These are phyloP conservation scores for Hordeum marinum DNA, from an alignment of 176 grass and related monocot genomes.

Conservation along the genomic window DNA sequence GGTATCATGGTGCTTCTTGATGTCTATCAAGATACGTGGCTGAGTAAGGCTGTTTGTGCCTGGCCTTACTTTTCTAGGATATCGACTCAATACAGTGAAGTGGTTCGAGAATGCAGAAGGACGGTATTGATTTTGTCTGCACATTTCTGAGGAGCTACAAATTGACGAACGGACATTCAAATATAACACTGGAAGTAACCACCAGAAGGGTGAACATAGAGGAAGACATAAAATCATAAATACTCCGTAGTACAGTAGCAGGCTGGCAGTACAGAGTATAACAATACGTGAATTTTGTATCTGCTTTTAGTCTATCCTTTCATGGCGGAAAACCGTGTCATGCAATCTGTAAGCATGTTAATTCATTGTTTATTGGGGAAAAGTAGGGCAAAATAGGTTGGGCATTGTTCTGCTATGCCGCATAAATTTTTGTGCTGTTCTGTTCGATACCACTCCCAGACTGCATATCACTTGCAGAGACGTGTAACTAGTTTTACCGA, in stretches of 20 bases:
- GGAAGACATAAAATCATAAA: not conserved
- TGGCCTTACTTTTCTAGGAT: not conserved
- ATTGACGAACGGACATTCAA: not conserved
- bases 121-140: not conserved
- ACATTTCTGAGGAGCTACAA: not conserved
- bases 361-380: not conserved
- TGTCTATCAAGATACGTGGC: not conserved
- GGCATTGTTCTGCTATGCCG: not conserved
- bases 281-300: not conserved
- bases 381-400: not conserved
- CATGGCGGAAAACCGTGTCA: not conserved
- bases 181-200: not conserved
- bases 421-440: not conserved
- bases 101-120: not conserved
- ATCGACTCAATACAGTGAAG: not conserved
- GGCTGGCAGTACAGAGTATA: not conserved
- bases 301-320: not conserved
- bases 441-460: not conserved
- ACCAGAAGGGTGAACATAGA: not conserved
- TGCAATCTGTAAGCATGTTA: not conserved
- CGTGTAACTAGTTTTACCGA: not conserved
- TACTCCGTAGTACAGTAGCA: not conserved
- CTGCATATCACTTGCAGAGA: not conserved
- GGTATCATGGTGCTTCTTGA: not conserved
- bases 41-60: not conserved